phyloP scores from a whole-genome alignment of 257 asterid species.

The Solanum stenotomum region DNA sequence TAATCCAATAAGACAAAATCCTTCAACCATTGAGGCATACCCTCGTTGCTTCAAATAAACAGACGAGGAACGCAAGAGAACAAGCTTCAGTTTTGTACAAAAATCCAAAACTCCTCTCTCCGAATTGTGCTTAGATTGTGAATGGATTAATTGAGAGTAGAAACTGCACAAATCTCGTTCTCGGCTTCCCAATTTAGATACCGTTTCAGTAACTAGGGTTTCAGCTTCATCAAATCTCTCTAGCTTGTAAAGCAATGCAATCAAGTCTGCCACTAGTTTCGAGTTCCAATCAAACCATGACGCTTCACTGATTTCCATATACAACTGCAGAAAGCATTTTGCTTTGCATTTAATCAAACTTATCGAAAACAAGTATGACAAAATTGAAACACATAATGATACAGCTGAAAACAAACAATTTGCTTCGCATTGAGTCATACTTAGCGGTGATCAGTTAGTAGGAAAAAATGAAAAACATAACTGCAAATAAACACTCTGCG shows the following conservation, averaged over 20 bases:
- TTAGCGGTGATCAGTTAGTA: background rate
- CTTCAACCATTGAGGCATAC: conserved; percentile 50
- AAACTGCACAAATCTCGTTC: conserved; percentile 55
- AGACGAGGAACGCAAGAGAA: conserved; percentile 36
- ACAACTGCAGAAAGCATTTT: conserved; percentile 46
- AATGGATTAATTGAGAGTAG: conserved; percentile 50
- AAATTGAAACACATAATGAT: background rate
- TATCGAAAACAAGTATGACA: background rate
- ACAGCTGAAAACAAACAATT: background rate
- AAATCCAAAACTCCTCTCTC: conserved; percentile 34
- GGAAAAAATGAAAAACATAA: background rate
- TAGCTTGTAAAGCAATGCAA: conserved; percentile 39
- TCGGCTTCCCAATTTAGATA: conserved; percentile 29
- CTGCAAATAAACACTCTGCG: background rate
- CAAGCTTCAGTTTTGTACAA: conserved; percentile 25
- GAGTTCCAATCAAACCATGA: conserved; percentile 90
- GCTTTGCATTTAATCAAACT: background rate
- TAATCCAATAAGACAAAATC: conserved; percentile 51
- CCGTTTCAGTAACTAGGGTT: conserved; percentile 32
- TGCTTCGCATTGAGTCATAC: background rate
- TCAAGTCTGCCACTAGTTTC: conserved; percentile 67
- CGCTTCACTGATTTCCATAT: conserved; percentile 43
- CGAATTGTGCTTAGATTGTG: conserved; percentile 42
- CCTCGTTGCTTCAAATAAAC: conserved; percentile 53
- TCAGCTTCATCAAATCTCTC: conserved; percentile 44